A percentile compares a stretch with the other conserved stretches of the same genome.
Conservation (phyloP, 2,329 filamentous ascomycete genomes). For the Ophiocordyceps sinensis region DNA sequence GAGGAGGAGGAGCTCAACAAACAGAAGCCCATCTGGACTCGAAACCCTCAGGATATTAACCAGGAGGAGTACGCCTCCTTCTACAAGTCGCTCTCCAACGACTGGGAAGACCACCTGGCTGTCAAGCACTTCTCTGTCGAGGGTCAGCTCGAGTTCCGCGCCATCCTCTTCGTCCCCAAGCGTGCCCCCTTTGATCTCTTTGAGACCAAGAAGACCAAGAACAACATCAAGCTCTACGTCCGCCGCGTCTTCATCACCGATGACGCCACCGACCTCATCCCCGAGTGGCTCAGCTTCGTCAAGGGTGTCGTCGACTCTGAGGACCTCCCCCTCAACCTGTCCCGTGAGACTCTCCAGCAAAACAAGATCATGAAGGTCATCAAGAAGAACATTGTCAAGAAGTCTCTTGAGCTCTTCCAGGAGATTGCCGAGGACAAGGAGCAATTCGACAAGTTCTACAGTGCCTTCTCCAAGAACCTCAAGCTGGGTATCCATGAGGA, state of each 20-base stretch:
- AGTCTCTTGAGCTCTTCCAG: constrained; percentile 97
- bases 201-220: constrained; percentile 99
- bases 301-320: constrained; percentile 99
- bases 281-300: constrained; percentile 98
- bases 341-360: constrained; percentile 99
- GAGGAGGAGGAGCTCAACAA: constrained; percentile 99
- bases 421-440: constrained; percentile 99
- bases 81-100: constrained; percentile 99
- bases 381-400: constrained; percentile 99
- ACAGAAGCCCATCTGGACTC: constrained; percentile 99
- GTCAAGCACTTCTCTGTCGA: constrained; percentile 99
- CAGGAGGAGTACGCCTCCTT: constrained; percentile 96
- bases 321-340: constrained; percentile 98
- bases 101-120: constrained; percentile 98
- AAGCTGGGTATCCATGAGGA: constrained; percentile 99
- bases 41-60: constrained; percentile 90
- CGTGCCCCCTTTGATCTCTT: constrained; percentile 98
- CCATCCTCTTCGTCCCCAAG: constrained; percentile 99
- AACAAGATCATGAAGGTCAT: constrained; percentile 99
- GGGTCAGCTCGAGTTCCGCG: constrained; percentile 99
- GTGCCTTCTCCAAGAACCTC: constrained; percentile 99
- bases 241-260: constrained; percentile 99
- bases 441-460: constrained; percentile 99
- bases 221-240: constrained; percentile 99
- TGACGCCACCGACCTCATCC: constrained; percentile 96